Percentiles rank a stretch among this genome's conserved stretches.
phyloP scores from a whole-genome alignment of 306 rosid genomes.

The Cicer pinnatifidum region DNA sequence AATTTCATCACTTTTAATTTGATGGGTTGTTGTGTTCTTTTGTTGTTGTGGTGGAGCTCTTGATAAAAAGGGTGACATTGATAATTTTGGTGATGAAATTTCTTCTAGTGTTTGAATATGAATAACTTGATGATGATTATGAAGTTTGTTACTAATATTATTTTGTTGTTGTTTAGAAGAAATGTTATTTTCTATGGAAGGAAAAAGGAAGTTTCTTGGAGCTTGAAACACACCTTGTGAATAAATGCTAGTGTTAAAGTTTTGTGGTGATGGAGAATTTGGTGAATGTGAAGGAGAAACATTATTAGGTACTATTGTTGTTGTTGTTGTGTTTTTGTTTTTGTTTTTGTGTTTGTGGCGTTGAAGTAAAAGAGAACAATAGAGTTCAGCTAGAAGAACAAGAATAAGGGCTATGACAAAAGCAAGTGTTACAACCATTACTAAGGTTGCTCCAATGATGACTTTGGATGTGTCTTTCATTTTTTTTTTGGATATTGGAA shows the following conservation, averaged over 20 bases:
- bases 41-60: constrained; percentile 46
- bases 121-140: constrained; percentile 50
- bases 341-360: constrained; percentile 65
- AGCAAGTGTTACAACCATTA: constrained; percentile 82
- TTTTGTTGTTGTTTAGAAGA: constrained; percentile 20
- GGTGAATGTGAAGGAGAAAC: constrained; percentile 38
- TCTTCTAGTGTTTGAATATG: constrained; percentile 57
- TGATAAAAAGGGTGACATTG: constrained; percentile 48
- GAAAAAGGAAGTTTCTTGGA: constrained; percentile 78
- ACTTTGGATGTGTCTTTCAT: constrained; percentile 85
- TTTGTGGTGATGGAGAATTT: constrained; percentile 44
- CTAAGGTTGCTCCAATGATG: constrained; percentile 86
- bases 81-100: constrained; percentile 40
- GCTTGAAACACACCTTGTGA: constrained; percentile 81
- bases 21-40: constrained; percentile 25
- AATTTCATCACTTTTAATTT: constrained; percentile 3
- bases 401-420: constrained; percentile 77
- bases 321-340: constrained; percentile 29
- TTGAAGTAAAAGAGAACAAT: constrained; percentile 86
- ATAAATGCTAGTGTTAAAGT: constrained; percentile 50
- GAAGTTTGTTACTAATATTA: constrained; percentile 36
- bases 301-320: neutral
- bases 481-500: neutral
- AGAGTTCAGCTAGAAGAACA: constrained; percentile 85
- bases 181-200: constrained; percentile 39